A percentile compares a stretch with the other conserved stretches of the same genome.
phyloP scores from a whole-genome alignment of 805 yeast genomes.

The Alloascoidea hylecoeti region DNA sequence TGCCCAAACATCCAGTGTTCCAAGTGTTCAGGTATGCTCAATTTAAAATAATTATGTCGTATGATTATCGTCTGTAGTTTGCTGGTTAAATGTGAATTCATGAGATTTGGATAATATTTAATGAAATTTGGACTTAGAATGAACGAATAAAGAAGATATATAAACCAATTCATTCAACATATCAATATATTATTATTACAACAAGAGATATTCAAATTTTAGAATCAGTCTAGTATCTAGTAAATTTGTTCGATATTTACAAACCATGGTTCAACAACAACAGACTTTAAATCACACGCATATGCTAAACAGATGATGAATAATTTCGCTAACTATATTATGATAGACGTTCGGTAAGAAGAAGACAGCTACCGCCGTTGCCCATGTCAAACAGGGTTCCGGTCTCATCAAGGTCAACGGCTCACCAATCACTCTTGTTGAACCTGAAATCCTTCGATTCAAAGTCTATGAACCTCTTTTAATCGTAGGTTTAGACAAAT shows the following conservation, averaged over 20 bases:
- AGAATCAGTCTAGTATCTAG: constrained; percentile 5
- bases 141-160: not conserved
- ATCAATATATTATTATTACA: not conserved
- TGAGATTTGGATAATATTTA: not conserved
- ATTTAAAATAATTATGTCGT: constrained; percentile 5
- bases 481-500: constrained; percentile 97
- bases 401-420: constrained; percentile 99
- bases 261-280: not conserved
- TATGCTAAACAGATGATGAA: constrained; percentile 6
- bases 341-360: constrained; percentile 97
- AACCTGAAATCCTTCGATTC: constrained; percentile 98
- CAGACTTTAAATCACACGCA: not conserved
- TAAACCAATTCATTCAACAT: not conserved
- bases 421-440: constrained; percentile 96
- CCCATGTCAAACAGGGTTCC: constrained; percentile 98
- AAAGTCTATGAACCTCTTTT: constrained; percentile 99
- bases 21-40: constrained; percentile 79
- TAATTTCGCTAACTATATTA: constrained; percentile 10
- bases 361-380: constrained; percentile 99
- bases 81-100: not conserved
- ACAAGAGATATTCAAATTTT: constrained; percentile 4
- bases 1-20: constrained; percentile 53
- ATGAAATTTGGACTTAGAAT: not conserved
- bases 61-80: no score
- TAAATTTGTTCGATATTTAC: constrained; percentile 1